Percentiles rank a stretch among this genome's conserved stretches.
Evolutionary conservation across 2,329 filamentous ascomycete species (phyloP).

Genomic region (Xylariomycetidae sp.): DNA sequence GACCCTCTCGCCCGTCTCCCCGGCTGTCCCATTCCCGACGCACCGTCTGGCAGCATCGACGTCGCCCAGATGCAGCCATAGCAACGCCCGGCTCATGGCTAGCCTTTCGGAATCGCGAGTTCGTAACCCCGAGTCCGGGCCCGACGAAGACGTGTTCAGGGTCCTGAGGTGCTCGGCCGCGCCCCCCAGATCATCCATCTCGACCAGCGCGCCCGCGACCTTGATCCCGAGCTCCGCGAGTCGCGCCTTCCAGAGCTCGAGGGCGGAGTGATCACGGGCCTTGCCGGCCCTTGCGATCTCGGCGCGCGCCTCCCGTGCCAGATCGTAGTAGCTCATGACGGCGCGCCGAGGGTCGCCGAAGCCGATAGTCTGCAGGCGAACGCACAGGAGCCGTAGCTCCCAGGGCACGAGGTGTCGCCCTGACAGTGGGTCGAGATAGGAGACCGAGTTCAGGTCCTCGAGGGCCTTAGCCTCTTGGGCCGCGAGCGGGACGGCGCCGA

Average conservation of each 20-base stretch:
- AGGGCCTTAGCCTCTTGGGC: conserved; percentile 62
- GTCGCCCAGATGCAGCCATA: conserved; percentile 78
- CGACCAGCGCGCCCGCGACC: conserved; percentile 63
- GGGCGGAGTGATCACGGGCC: conserved; percentile 47
- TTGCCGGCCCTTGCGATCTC: conserved; percentile 46
- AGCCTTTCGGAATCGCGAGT: conserved; percentile 38
- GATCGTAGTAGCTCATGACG: conserved; percentile 86
- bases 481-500: conserved; percentile 66
- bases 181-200: conserved; percentile 83
- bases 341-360: conserved; percentile 80
- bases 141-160: conserved; percentile 42
- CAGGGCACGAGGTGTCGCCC: conserved; percentile 73
- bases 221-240: conserved; percentile 70
- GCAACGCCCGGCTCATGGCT: conserved; percentile 52
- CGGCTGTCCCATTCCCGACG: conserved; percentile 35
- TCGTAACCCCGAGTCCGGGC: no score
- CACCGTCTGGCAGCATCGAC: conserved; percentile 59
- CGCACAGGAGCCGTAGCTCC: conserved; percentile 76
- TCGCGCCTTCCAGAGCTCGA: conserved; percentile 64
- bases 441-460: conserved; percentile 55
- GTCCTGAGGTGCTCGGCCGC: conserved; percentile 68
- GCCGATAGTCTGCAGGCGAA: conserved; percentile 79
- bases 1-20: conserved; percentile 39
- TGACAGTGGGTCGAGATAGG: conserved; percentile 51
- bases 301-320: conserved; percentile 71